Conservation (phyloP, 768 basidiomycete genomes). For the Suillus occidentalis region DNA sequence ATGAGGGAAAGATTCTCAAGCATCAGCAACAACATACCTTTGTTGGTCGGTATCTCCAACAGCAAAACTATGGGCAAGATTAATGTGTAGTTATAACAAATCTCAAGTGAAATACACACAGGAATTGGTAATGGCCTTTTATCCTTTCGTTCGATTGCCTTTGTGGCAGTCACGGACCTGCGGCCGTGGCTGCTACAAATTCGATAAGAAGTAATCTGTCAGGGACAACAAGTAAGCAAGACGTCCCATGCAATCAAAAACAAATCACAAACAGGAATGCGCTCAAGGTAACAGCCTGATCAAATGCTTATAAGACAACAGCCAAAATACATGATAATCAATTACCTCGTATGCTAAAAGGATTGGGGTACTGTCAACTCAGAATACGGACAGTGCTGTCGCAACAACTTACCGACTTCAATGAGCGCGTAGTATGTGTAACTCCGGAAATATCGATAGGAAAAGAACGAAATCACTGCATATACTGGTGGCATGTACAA, state of each 20-base stretch:
- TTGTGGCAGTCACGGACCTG: constrained; percentile 60
- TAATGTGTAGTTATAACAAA: constrained; percentile 1
- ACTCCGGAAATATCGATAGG: constrained; percentile 78
- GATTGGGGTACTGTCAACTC: constrained; percentile 20
- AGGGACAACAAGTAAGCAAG: constrained; percentile 5
- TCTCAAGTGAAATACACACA: constrained; percentile 36
- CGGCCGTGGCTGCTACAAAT: constrained; percentile 72
- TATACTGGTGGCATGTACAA: constrained; percentile 85
- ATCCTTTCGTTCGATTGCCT: constrained; percentile 77
- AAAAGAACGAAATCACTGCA: constrained; percentile 81
- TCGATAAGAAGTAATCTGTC: constrained; percentile 76
- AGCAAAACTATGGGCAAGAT: constrained; percentile 59
- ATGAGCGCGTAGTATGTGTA: constrained; percentile 66
- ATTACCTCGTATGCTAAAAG: constrained; percentile 66
- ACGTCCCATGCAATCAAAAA: not conserved
- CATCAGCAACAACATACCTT: constrained; percentile 44
- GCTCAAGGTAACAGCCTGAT: constrained; percentile 75
- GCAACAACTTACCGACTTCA: constrained; percentile 42
- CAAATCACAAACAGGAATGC: constrained; percentile 71
- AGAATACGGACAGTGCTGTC: not conserved
- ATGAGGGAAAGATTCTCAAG: not conserved
- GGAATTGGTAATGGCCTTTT: constrained; percentile 73
- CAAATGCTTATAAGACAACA: constrained; percentile 16
- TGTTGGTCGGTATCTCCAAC: constrained; percentile 78
- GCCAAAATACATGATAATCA: constrained; percentile 9